Base-by-base conservation (phyloP, 208 protist species). In the Crithidia bombi region DNA sequence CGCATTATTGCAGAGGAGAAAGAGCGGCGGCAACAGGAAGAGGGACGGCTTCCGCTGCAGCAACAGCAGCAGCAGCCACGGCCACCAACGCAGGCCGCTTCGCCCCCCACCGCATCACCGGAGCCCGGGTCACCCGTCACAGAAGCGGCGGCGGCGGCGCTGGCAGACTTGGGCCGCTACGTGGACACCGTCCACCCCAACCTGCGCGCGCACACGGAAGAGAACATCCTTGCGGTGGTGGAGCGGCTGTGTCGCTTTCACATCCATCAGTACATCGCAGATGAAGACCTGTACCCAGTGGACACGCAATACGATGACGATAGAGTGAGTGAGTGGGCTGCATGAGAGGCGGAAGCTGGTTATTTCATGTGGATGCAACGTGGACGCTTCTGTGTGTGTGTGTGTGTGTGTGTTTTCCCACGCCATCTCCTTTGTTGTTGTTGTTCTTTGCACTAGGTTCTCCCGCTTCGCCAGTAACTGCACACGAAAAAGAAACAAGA, bases 1-100 rank as follows among this genome's bases (percentile, higher is more conserved):
- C 38, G 62, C 59, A 72, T 79, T 30, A 17, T 56, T 17, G 54
- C 54, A 0, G 71, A 58, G 26, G 63, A 46, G 26, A 62, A 62
- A 10, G 9, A 41, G 33, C 14, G n/a, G 43, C 11, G 50, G 25
- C 46, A 51, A 57, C 19, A 50, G 23, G 35, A 46, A n/a, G n/a
- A n/a, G n/a, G n/a, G n/a, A n/a, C n/a, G n/a, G n/a, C n/a, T n/a
- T n/a, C n/a, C n/a, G n/a, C n/a, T n/a, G n/a, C n/a, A n/a, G 0
- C 36, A 39, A 49, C 41, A 21, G 14, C 26, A 33, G 38, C 39
- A 9, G 11, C 57, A 36, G 3, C 41, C n/a, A 26, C 41, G 4
- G 28, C 15, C 12, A 38, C 15, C 25, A 38, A 3, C 28, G 17
- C 5, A 2, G 17, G 2, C 10, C 2, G 19, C 52, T 11, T 14